A percentile compares a stretch with the other conserved stretches of the same genome.
Conservation (phyloP, 345 rosid species). For the Linum usitatissimum region DNA sequence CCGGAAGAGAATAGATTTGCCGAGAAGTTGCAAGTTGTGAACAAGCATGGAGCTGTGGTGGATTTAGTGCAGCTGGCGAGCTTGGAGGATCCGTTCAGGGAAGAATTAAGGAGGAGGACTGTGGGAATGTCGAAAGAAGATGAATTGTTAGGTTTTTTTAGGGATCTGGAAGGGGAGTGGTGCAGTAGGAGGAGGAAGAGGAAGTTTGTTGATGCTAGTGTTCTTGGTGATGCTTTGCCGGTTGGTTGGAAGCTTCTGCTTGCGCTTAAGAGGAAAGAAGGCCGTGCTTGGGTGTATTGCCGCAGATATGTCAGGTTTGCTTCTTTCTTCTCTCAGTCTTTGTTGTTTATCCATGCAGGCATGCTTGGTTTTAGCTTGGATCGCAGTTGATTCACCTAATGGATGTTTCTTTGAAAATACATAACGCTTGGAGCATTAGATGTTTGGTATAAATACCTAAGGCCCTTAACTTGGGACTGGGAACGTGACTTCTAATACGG, state of each 20-base stretch:
- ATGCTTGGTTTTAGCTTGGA: not conserved
- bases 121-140: constrained; percentile 46
- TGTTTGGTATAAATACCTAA: no score
- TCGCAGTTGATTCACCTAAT: not conserved
- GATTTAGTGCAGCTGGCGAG: constrained; percentile 32
- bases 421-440: no score
- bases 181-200: constrained; percentile 76
- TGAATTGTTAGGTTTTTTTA: constrained; percentile 45
- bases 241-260: constrained; percentile 67
- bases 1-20: constrained; percentile 14
- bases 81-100: constrained; percentile 45
- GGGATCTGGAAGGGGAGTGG: constrained; percentile 58
- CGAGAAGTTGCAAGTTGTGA: constrained; percentile 28
- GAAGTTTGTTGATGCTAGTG: constrained; percentile 59
- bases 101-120: constrained; percentile 47
- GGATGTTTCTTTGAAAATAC: not conserved
- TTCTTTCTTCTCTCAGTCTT: not conserved
- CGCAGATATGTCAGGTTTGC: constrained; percentile 57
- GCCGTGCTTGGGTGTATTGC: constrained; percentile 55
- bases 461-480: no score
- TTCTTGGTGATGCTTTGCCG: constrained; percentile 48
- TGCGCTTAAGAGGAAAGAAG: constrained; percentile 59
- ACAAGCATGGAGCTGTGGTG: constrained; percentile 37
- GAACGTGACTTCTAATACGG: no score
- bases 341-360: constrained; percentile 5